phyloP scores from a whole-genome alignment of 106 monocot genomes.

The Dendrobium catenatum region DNA sequence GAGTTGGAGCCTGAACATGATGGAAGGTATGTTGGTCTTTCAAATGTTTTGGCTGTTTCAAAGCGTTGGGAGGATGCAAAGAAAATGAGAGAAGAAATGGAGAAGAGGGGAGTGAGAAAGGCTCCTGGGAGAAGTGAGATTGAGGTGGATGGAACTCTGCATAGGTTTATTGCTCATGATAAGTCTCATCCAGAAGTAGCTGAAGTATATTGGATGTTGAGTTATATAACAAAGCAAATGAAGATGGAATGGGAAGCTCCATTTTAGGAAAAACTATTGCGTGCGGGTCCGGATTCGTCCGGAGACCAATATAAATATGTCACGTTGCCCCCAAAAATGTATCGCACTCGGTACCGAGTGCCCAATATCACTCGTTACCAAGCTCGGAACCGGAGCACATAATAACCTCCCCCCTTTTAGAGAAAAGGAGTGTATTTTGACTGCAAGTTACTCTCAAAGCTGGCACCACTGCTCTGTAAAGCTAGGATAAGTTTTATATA shows the following conservation, averaged over 20 bases:
- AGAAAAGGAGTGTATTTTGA: not conserved
- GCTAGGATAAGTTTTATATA: no score
- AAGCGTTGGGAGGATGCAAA: constrained; percentile 43
- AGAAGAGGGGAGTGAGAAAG: constrained; percentile 60
- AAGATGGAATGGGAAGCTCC: constrained; percentile 23
- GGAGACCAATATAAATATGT: no score
- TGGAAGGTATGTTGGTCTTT: constrained; percentile 54
- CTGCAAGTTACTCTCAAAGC: not conserved
- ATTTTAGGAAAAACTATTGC: not conserved
- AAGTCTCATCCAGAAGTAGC: constrained; percentile 29
- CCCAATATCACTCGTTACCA: no score
- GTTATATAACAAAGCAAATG: constrained; percentile 28
- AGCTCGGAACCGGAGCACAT: no score
- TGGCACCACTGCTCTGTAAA: no score
- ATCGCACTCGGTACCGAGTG: no score
- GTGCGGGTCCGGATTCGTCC: no score
- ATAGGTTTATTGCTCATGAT: constrained; percentile 59
- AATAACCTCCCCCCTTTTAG: not conserved
- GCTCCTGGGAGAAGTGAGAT: constrained; percentile 51
- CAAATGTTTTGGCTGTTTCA: constrained; percentile 39
- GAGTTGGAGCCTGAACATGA: constrained; percentile 53
- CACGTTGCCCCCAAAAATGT: no score
- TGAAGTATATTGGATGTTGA: constrained; percentile 38
- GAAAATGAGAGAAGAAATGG: constrained; percentile 50
- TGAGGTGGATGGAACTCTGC: constrained; percentile 33